Evolutionary conservation across 768 basidiomycete species (phyloP).

Genomic region (Russula griseocarnosa): DNA sequence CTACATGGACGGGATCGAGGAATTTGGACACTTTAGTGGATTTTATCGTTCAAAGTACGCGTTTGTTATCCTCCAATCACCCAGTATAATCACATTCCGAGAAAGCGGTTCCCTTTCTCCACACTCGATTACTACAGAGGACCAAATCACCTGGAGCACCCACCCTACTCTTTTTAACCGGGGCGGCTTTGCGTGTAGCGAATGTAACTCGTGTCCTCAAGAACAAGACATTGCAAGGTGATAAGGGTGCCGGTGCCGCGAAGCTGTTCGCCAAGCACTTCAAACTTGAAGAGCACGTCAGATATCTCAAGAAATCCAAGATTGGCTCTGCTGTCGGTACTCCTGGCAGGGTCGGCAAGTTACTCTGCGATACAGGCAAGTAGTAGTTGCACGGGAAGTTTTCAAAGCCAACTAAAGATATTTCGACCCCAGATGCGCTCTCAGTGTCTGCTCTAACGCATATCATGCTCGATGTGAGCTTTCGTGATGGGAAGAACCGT

Average conservation of each 20-base stretch:
- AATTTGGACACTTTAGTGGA: slow-evolving; percentile 66
- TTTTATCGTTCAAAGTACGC: slow-evolving; percentile 71
- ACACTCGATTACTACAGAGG: slow-evolving; percentile 65
- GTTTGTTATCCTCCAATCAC: neutral
- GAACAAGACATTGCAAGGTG: slow-evolving; percentile 63
- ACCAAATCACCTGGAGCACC: slow-evolving; percentile 81
- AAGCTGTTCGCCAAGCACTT: slow-evolving; percentile 96
- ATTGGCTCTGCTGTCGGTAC: slow-evolving; percentile 89
- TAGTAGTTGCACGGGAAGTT: neutral
- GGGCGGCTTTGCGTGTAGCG: slow-evolving; percentile 88
- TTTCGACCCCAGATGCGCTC: slow-evolving; percentile 56
- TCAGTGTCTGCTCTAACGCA: slow-evolving; percentile 72
- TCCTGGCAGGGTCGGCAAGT: slow-evolving; percentile 83
- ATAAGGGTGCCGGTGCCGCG: slow-evolving; percentile 87
- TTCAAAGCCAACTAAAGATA: slow-evolving; percentile 3
- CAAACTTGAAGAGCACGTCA: slow-evolving; percentile 82
- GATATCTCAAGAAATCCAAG: slow-evolving; percentile 79
- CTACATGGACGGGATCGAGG: slow-evolving; percentile 64
- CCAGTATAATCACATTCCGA: neutral
- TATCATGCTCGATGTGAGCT: slow-evolving; percentile 74
- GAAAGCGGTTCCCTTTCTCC: slow-evolving; percentile 62
- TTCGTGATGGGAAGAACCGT: slow-evolving; percentile 72
- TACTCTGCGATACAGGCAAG: slow-evolving; percentile 68
- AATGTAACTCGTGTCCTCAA: slow-evolving; percentile 76
- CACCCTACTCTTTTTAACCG: slow-evolving; percentile 77